A percentile compares a stretch with the other conserved stretches of the same genome.
Conservation (phyloP, 345 rosid species). For the Acer campestre region DNA sequence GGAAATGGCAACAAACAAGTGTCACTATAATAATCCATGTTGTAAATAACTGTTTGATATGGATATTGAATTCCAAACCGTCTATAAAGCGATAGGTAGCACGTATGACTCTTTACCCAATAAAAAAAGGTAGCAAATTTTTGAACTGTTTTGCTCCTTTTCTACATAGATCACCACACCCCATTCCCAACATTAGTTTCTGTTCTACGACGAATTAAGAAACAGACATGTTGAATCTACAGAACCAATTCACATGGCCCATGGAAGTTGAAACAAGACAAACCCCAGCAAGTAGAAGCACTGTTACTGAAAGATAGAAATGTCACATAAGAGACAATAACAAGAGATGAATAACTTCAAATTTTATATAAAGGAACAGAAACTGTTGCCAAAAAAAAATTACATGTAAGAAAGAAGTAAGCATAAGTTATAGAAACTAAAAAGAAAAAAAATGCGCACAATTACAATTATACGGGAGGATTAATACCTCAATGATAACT, state of each 20-base stretch:
- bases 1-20: background rate
- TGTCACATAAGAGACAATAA: background rate
- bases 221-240: background rate
- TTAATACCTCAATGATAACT: conserved; percentile 25
- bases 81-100: background rate
- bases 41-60: background rate
- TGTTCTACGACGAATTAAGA: background rate
- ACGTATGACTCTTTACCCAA: background rate
- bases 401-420: background rate
- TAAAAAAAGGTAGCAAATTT: background rate
- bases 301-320: background rate
- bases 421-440: conserved; percentile 7
- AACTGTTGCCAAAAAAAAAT: background rate
- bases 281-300: background rate
- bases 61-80: background rate
- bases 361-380: background rate
- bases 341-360: background rate
- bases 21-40: background rate
- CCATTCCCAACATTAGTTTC: background rate
- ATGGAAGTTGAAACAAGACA: background rate
- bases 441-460: conserved; percentile 10
- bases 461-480: conserved; percentile 18
- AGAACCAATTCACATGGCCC: conserved; percentile 10
- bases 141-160: background rate
- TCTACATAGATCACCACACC: background rate